Base-by-base conservation (phyloP, 2,329 filamentous ascomycete species). In the Fusarium cyanostomum region DNA sequence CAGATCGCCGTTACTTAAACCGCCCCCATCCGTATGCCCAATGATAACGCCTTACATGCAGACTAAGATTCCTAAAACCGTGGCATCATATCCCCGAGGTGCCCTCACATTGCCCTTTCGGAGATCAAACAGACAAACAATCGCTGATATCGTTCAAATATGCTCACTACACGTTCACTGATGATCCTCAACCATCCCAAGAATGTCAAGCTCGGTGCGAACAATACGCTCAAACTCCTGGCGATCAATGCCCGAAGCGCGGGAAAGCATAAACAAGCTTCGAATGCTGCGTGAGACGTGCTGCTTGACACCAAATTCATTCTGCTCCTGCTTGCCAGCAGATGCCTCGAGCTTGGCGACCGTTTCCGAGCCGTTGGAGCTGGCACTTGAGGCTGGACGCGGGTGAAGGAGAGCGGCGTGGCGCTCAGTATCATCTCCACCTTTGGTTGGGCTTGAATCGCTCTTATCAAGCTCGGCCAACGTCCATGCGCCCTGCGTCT, bases 211-310 rank as follows among this genome's bases (percentile, higher is more conserved):
- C 77, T 94, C 92, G 18, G 84, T 87, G 74, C 82, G 84, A 11
- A 94, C 84, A 59, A 94, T 81, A 48, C 85, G 80, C 74, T 91
- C 88, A 76, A 94, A 95, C 73, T 94, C 91, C 30, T 86, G 85
- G 39, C 88, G 81, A 46, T 90, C 86, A 66, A 95, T 93, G 1
- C 91, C 91, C 18, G 87, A 87, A 2, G 88, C 84, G 37, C 84
- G 85, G 21, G 91, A 88, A 61, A 95, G 77, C 64, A 90, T 78
- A 74, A 87, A 94, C 64, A 95, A 76, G 74, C 89, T 93, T 80
- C 92, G 90, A 53, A 95, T 85, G 71, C 88, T 91, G 8, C 89
- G 88, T 31, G 88, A 89, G 39, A 95, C 87, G 75, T 94, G 91
- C 76, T 93, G 89, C 75, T 90, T 91, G 52, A 95, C 86, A 12